Base-by-base conservation (phyloP, 805 yeast species). In the Saccharomycopsis capsularis region DNA sequence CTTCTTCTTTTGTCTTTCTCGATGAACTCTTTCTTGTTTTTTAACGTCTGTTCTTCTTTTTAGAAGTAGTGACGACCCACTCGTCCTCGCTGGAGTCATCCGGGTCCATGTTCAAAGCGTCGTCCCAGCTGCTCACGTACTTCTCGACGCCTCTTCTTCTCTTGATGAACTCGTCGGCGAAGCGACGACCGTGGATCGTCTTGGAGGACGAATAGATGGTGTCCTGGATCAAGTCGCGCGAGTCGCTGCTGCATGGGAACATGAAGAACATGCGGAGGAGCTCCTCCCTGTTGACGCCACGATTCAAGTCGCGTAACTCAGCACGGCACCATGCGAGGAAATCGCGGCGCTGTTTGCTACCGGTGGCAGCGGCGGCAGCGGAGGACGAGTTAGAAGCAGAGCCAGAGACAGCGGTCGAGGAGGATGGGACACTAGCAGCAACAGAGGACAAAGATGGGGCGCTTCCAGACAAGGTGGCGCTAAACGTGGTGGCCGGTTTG, bases 151-250 rank as follows among this genome's bases (percentile, higher is more conserved):
- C 74, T 52, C 74, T 75, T 60, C 93, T 82, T 61, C 85, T 80
- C 66, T 82, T 84, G 61, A 83, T 71, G 63, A 93, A 93, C 61
- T 93, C 99, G 49, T 75, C 77, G 0, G 99, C 96, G 70, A 90
- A 91, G 56, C 95, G 75, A 62, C 96, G 81, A 22, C 98, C 98
- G 63, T 93, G 96, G 85, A 91, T 81, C 1, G 90, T 83, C 2
- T 90, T 76, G 37, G 95, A 84, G 52, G 88, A 85, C 23, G 93
- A 81, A 68, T 88, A 89, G 51, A 91, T 80, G 11, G 96, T 87
- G 60, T 91, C 99, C 1, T 95, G 83, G 61, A 91, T 89, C 62
- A 91, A 85, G 63, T 82, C 95, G 43, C 75, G 71, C 0, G 95
- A 79, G 57, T 88, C 96, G 4, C 73, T 58, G 36, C 81, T 77